Evolutionary conservation across 148 eudicot species (phyloP).

Genomic region (Gaultheria prostrata): DNA sequence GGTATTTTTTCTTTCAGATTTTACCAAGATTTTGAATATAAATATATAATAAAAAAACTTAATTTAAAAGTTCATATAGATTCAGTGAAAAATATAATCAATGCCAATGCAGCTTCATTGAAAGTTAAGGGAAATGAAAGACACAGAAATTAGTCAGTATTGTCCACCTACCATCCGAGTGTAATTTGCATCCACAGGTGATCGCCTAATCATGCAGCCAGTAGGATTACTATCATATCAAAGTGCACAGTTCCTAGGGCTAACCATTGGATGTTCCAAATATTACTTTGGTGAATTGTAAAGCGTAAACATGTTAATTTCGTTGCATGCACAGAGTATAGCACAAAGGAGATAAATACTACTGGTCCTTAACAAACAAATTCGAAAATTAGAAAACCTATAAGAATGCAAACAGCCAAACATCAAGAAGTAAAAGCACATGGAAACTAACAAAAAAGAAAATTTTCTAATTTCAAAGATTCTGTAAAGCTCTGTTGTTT

Average conservation of each 20-base stretch:
- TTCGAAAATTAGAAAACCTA: not conserved
- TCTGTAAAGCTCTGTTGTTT: not conserved
- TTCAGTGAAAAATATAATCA: not conserved
- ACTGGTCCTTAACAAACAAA: not conserved
- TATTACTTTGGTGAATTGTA: not conserved
- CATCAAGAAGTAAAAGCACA: not conserved
- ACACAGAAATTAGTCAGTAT: not conserved
- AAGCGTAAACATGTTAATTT: not conserved
- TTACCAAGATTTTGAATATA: not conserved
- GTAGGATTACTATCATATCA: not conserved
- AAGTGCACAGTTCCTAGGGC: not conserved
- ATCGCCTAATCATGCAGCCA: not conserved
- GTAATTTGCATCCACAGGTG: not conserved
- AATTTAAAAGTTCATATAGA: not conserved
- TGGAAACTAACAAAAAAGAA: not conserved
- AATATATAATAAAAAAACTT: too few species aligned
- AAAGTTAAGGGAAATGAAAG: not conserved
- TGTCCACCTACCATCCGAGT: not conserved
- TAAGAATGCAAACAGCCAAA: not conserved
- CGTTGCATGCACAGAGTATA: not conserved
- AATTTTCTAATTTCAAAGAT: not conserved
- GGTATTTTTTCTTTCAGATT: not conserved
- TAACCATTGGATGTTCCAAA: not conserved
- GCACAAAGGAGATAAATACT: not conserved
- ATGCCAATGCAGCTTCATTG: slow-evolving; percentile 7